Percentiles rank a stretch among this genome's conserved stretches.
Conservation (phyloP, 2,329 filamentous ascomycete genomes). For the Ascochyta koolunga region DNA sequence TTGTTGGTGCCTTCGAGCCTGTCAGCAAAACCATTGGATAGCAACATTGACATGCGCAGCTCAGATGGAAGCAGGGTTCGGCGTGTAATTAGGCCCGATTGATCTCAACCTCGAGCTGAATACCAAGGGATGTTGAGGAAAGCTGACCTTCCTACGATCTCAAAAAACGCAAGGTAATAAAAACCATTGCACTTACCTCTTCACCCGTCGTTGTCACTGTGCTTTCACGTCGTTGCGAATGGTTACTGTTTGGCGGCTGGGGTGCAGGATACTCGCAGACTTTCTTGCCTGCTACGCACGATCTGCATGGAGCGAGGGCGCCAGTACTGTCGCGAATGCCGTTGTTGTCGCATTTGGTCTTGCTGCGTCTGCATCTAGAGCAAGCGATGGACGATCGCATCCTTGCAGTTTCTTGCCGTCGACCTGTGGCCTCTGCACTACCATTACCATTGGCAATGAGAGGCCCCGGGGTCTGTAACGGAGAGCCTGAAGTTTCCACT, state of each 20-base stretch:
- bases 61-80: background rate
- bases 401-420: conserved; percentile 37
- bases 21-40: background rate
- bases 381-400: conserved; percentile 85
- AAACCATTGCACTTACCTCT: conserved; percentile 26
- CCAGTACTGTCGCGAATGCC: conserved; percentile 65
- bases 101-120: background rate
- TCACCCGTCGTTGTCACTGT: conserved; percentile 28
- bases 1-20: conserved; percentile 19
- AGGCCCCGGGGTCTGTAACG: conserved; percentile 33
- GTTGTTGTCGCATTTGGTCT: conserved; percentile 85
- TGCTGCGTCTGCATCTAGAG: conserved; percentile 75
- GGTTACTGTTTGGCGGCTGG: conserved; percentile 31
- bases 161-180: background rate
- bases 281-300: conserved; percentile 73
- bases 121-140: background rate
- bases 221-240: conserved; percentile 51
- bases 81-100: background rate
- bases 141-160: too few species aligned
- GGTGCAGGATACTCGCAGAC: conserved; percentile 74
- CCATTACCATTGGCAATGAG: conserved; percentile 23
- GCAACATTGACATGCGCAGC: background rate
- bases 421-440: conserved; percentile 25
- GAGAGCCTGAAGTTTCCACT: conserved; percentile 32
- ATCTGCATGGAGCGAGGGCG: conserved; percentile 61